A percentile compares a stretch with the other conserved stretches of the same genome.
These are phyloP conservation scores for Tylopilus sp. DNA, from an alignment of 1,284 basidiomycete genomes.

Conservation along the genomic window DNA sequence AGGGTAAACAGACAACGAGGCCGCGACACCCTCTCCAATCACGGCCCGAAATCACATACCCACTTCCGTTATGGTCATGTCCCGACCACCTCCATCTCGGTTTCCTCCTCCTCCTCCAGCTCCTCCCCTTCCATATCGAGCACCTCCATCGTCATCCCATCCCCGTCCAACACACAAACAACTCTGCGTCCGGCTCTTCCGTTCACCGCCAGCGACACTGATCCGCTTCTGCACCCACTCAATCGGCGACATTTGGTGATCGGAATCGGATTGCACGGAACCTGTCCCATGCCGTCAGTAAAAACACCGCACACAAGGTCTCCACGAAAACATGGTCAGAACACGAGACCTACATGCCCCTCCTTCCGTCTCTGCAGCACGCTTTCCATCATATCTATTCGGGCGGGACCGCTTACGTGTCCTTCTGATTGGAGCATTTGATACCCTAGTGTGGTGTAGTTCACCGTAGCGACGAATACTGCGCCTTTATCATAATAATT, in stretches of 20 bases:
- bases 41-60: slow-evolving; percentile 24
- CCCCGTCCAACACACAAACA: slow-evolving; percentile 66
- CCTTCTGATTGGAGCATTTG: slow-evolving; percentile 45
- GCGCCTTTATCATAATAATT: slow-evolving; percentile 42
- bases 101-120: slow-evolving; percentile 37
- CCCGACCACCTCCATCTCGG: slow-evolving; percentile 37
- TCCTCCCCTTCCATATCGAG: slow-evolving; percentile 75
- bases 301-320: slow-evolving; percentile 34
- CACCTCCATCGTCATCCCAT: slow-evolving; percentile 63
- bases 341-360: slow-evolving; percentile 49
- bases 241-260: slow-evolving; percentile 60
- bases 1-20: slow-evolving; percentile 27
- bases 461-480: slow-evolving; percentile 57
- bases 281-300: slow-evolving; percentile 43
- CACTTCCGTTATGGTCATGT: slow-evolving; percentile 24
- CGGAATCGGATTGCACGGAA: slow-evolving; percentile 47
- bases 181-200: slow-evolving; percentile 70
- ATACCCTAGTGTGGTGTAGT: slow-evolving; percentile 60
- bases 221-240: slow-evolving; percentile 47
- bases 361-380: slow-evolving; percentile 54
- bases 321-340: slow-evolving; percentile 32
- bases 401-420: slow-evolving; percentile 53
- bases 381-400: slow-evolving; percentile 61
- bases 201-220: slow-evolving; percentile 66
- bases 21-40: slow-evolving; percentile 19